Percentiles rank a stretch among this genome's conserved stretches.
Conservation (phyloP, 2,329 filamentous ascomycete genomes). For the Penicillium hesseltinei region DNA sequence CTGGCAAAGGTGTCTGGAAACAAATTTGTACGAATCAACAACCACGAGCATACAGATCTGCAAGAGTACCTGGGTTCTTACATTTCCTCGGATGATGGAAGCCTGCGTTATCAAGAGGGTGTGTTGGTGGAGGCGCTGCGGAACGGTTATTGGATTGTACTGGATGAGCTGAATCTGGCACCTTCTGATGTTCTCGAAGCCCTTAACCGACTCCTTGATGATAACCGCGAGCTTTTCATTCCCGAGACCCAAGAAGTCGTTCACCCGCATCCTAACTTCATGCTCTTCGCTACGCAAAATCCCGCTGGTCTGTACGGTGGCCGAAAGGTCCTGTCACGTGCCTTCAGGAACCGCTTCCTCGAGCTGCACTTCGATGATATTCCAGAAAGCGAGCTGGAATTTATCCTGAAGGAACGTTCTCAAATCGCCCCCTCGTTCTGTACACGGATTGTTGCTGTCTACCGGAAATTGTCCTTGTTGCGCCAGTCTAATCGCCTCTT, state of each 20-base stretch:
- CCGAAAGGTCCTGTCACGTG: slow-evolving; percentile 85
- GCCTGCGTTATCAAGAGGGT: slow-evolving; percentile 87
- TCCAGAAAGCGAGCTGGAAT: slow-evolving; percentile 87
- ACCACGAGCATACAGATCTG: slow-evolving; percentile 96
- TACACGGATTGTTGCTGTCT: slow-evolving; percentile 84
- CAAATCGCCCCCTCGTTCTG: slow-evolving; percentile 91
- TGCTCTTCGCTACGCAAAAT: slow-evolving; percentile 97
- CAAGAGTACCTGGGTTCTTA: slow-evolving; percentile 98
- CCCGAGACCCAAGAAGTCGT: slow-evolving; percentile 96
- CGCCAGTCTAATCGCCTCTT: slow-evolving; percentile 89
- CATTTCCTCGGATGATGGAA: slow-evolving; percentile 78
- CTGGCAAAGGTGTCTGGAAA: slow-evolving; percentile 96
- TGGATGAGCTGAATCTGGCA: slow-evolving; percentile 95
- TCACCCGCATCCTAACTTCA: slow-evolving; percentile 88
- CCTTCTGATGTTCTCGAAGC: slow-evolving; percentile 97
- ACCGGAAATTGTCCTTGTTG: slow-evolving; percentile 84
- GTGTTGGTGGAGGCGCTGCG: slow-evolving; percentile 88
- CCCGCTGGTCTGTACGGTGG: slow-evolving; percentile 94
- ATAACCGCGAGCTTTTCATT: slow-evolving; percentile 92
- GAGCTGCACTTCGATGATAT: slow-evolving; percentile 99
- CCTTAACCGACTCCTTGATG: slow-evolving; percentile 89
- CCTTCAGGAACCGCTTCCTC: slow-evolving; percentile 94
- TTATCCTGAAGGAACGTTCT: slow-evolving; percentile 83
- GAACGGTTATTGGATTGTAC: slow-evolving; percentile 94
- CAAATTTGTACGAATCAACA: slow-evolving; percentile 97